phyloP scores from a whole-genome alignment of 306 rosid genomes.

The Rosa multiflora region DNA sequence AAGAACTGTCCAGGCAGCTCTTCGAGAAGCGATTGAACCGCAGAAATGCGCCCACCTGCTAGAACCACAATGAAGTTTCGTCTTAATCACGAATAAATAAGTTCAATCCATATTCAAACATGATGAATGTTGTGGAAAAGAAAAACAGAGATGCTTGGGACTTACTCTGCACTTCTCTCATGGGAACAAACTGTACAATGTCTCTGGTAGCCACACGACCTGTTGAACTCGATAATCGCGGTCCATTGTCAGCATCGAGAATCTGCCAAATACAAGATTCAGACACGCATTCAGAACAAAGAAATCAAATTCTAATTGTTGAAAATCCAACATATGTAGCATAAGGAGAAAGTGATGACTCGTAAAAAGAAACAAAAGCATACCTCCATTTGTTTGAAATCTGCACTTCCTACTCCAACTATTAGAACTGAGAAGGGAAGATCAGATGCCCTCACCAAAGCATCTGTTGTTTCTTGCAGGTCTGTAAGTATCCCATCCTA shows the following conservation, averaged over 20 bases:
- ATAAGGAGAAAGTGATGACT: background rate
- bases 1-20: conserved; percentile 83
- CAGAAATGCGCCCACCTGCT: conserved; percentile 55
- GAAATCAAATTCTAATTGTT: background rate
- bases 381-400: conserved; percentile 86
- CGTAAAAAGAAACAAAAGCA: background rate
- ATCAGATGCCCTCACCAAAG: conserved; percentile 81
- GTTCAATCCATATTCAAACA: background rate
- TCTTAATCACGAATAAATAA: background rate
- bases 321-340: background rate
- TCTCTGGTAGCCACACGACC: conserved; percentile 80
- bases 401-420: conserved; percentile 85
- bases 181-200: conserved; percentile 82
- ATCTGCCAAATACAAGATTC: conserved; percentile 37
- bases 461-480: conserved; percentile 78
- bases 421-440: conserved; percentile 82
- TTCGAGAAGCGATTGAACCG: conserved; percentile 71
- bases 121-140: background rate
- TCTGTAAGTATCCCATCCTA: conserved; percentile 92
- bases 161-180: conserved; percentile 68
- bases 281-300: background rate
- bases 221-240: conserved; percentile 52
- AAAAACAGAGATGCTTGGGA: background rate
- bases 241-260: conserved; percentile 82
- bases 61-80: background rate